Conservation (phyloP, 148 eudicot species). For the Suaeda aralocaspica region DNA sequence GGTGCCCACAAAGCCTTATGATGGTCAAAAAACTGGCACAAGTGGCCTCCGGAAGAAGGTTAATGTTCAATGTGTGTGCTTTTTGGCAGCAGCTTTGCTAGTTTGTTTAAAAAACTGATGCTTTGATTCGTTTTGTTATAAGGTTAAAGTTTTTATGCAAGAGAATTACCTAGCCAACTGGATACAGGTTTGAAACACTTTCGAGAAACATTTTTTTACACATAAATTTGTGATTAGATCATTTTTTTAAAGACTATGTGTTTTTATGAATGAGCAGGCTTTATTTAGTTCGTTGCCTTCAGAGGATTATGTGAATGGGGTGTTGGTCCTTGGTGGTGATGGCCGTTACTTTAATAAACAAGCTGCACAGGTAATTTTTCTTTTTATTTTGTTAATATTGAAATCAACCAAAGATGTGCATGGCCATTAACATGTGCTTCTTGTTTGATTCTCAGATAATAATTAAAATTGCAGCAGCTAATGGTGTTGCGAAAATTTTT, state of each 20-base stretch:
- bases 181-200: conserved; percentile 71
- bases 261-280: conserved; percentile 46
- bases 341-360: conserved; percentile 91
- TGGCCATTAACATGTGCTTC: background rate
- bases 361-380: conserved; percentile 85
- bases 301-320: conserved; percentile 71
- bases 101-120: conserved; percentile 17
- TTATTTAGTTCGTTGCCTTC: conserved; percentile 79
- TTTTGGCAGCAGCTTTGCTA: background rate
- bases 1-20: conserved; percentile 70
- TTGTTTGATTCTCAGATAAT: conserved; percentile 53
- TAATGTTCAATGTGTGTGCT: background rate
- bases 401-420: background rate
- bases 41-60: conserved; percentile 97
- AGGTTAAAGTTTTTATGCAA: conserved; percentile 95
- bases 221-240: background rate
- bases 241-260: conserved; percentile 8
- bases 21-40: conserved; percentile 96
- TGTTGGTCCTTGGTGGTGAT: conserved; percentile 96
- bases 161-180: conserved; percentile 94
- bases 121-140: conserved; percentile 2
- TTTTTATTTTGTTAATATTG: background rate
- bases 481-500: conserved; percentile 85
- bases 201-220: background rate
- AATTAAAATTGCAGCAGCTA: conserved; percentile 92